A percentile compares a stretch with the other conserved stretches of the same genome.
phyloP scores from a whole-genome alignment of 2,329 filamentous ascomycete genomes.

The Cercospora sesami region DNA sequence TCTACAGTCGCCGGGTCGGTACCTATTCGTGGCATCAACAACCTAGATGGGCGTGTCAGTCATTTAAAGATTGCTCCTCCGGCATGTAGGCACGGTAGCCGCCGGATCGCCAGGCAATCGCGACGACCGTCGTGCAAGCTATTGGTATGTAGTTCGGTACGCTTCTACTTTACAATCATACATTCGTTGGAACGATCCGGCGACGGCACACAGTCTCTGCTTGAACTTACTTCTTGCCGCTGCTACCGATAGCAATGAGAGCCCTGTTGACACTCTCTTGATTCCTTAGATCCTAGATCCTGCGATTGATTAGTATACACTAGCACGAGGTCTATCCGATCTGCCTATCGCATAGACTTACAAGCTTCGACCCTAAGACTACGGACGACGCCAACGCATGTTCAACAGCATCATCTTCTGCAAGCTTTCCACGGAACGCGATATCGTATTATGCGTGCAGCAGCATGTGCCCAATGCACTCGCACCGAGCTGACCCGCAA shows the following conservation, averaged over 20 bases:
- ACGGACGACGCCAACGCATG: not conserved
- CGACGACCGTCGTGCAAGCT: not conserved
- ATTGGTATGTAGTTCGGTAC: not conserved
- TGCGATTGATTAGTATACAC: not conserved
- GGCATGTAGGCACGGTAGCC: conserved; percentile 66
- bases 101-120: not conserved
- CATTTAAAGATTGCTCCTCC: conserved; percentile 99
- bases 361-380: not conserved
- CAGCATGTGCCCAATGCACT: not conserved
- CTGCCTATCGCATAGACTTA: not conserved
- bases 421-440: not conserved
- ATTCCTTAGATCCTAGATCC: not conserved
- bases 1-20: conserved; percentile 83
- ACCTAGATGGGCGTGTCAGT: conserved; percentile 98
- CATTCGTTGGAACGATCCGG: no score
- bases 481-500: not conserved
- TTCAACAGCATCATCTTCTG: not conserved
- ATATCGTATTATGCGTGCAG: not conserved
- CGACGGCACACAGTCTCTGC: not conserved
- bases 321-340: not conserved
- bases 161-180: no score
- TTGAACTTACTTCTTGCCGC: not conserved
- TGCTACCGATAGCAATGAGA: not conserved
- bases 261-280: not conserved
- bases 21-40: conserved; percentile 89